Conservation (phyloP, 2,329 filamentous ascomycete genomes). For the Colletotrichum sublineola region DNA sequence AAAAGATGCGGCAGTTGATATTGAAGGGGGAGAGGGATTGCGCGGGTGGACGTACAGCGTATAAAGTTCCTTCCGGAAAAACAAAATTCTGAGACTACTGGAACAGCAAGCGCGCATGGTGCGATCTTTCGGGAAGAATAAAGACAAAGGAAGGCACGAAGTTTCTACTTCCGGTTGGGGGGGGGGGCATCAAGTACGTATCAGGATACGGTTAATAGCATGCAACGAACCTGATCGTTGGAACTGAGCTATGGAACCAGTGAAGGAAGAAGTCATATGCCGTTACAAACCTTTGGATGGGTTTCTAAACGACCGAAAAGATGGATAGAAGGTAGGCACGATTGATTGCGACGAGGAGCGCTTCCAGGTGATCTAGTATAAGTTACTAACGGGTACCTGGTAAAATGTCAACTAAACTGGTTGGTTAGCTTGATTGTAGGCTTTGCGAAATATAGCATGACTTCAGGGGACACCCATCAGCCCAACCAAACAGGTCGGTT, state of each 20-base stretch:
- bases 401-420: no score
- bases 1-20: not conserved
- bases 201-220: not conserved
- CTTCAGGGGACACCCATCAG: no score
- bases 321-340: not conserved
- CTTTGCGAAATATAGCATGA: no score
- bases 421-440: no score
- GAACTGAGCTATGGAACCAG: no score
- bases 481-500: constrained; percentile 18
- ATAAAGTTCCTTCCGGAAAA: not conserved
- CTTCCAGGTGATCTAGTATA: no score
- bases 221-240: not conserved
- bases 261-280: not conserved
- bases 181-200: not conserved
- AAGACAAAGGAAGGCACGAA: not conserved
- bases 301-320: not conserved
- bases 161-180: not conserved
- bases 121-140: no score
- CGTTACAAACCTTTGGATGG: not conserved
- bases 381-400: no score
- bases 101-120: not conserved
- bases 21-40: not conserved
- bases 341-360: no score
- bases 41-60: no score
- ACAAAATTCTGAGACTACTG: no score